Evolutionary conservation across 73 alveolate species (phyloP), one percentile per base, ranked within the genome.

Genomic region (Paramecium bursaria): DNA sequence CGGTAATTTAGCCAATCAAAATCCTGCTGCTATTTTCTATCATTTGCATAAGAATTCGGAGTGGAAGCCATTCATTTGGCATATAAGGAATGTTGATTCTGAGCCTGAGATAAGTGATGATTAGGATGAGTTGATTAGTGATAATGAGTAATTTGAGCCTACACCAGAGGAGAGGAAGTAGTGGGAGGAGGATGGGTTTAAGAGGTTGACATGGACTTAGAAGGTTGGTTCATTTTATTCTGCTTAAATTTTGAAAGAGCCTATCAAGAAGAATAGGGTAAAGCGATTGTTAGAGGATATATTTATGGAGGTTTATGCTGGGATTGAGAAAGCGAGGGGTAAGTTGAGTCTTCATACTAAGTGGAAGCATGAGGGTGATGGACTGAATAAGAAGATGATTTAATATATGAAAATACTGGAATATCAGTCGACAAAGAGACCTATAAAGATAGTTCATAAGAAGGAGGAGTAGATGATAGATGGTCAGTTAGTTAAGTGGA

Each of bases 1-100:
- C 44, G 89, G 55, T 17, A 79, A 79, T 55, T 21, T 79, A 35
- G 76, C 74, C 46, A 79, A 79, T 55, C 26, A 54, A 23, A 79
- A 53, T 11, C 89, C 89, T 11, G 25, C 26, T 23, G 53, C 61
- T 13, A 79, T 79, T 3, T 79, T 17, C 46, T 79, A 79, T 53
- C 80, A 79, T 79, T 73, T 79, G 11, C 85, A 79, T 53, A 73
- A 79, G 17, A 30, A 48, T 15, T 33, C 13, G n/a, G 17, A 19
- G 19, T 79, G 89, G 89, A 17, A n/a, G 4, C 89, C 82, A 0
- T 67, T 67, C 35, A 67, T 67, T 14, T 39, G 22, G 27, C 60
- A 67, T 26, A 33, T 35, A 3, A 19, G 33, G 6, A 39, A 53
- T 0, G 33, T 25, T 14, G 0, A 42, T 11, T 53, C 26, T 4